Base-by-base conservation (phyloP, 1,284 basidiomycete genomes). In the Termitomyces sp. region DNA sequence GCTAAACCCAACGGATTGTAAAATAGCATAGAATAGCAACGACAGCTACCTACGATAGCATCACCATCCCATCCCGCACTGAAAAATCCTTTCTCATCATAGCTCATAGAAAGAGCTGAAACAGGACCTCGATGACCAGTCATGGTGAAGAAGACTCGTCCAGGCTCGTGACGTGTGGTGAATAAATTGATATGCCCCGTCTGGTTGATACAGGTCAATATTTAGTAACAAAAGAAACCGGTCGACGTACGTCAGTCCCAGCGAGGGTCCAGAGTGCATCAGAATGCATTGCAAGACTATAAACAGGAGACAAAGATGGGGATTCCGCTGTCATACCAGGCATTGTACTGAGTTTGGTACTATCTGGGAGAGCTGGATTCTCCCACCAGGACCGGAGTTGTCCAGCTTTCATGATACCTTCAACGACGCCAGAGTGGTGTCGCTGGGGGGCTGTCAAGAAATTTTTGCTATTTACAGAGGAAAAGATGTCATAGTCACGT, bases 31-130 rank as follows among this genome's bases (percentile, higher is more conserved):
- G 5, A 26, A 51, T 16, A 45, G 49, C n/a, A 30, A 52, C 34
- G 50, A 46, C 26, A 31, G 37, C 48, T 38, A 78, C 90, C 69
- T 68, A 95, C 95, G 53, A 86, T 77, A 3, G 94, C 87, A 56
- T 90, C 84, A 3, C 92, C 88, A 66, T 99, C 97, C 95, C 95
- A 98, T 2, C 93, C 89, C 4, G 93, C 95, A 63, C 91, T 95
- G 60, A 95, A 84, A 57, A 95, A 82, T 0, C 86, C 81, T 60
- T 86, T 89, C 65, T 98, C 92, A 48, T 89, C 84, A 53, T 87
- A 80, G 53, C 86, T 78, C 53, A 99, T 72, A 0, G 86, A 80
- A 44, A 99, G 73, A 13, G 86, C 84, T n/a, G 95, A 97, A 5
- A 99, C 86, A 21, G 91, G 86, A 3, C 86, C 85, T 38, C 81